Base-by-base conservation (phyloP, 768 basidiomycete species). In the Royoungia palumana region DNA sequence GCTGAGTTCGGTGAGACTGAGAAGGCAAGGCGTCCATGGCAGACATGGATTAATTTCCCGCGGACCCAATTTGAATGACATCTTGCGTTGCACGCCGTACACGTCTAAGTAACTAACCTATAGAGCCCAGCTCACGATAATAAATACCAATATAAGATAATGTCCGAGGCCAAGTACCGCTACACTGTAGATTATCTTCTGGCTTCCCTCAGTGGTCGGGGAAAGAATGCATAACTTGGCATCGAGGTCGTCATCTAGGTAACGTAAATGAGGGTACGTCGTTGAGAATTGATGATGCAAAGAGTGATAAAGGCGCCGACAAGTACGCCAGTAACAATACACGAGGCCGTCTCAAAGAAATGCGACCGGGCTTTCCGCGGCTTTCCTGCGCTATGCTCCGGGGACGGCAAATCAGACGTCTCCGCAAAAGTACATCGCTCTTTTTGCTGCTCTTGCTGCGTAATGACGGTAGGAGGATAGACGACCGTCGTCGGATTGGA, bases 1-100 rank as follows among this genome's bases (percentile, higher is more conserved):
- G 78, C 60, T 89, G 87, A 12, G 76, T 71, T 56, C 72, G 76
- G 59, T 87, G 85, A 19, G 82, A 80, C 34, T 74, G 71, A 24
- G 48, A 41, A 20, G 58, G 55, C 35, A 65, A 42, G 10, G n/a
- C 37, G 35, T 58, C 51, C 65, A 63, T 69, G 51, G 44, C 27
- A 22, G 30, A 46, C 30, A 21, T 34, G 53, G 32, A 19, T 17
- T 6, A 36, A 27, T 34, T 8, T 7, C 5, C 25, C 28, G 28
- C 12, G 14, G 28, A 25, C 21, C 12, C 17, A 5, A 25, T 27
- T n/a, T n/a, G n/a, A n/a, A n/a, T n/a, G n/a, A n/a, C n/a, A n/a
- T n/a, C n/a, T n/a, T n/a, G n/a, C n/a, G n/a, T n/a, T n/a, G n/a
- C n/a, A n/a, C n/a, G n/a, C n/a, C n/a, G n/a, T n/a, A n/a, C n/a